Conservation (phyloP, 1,284 basidiomycete species). For the Trichosporon coremiiforme region DNA sequence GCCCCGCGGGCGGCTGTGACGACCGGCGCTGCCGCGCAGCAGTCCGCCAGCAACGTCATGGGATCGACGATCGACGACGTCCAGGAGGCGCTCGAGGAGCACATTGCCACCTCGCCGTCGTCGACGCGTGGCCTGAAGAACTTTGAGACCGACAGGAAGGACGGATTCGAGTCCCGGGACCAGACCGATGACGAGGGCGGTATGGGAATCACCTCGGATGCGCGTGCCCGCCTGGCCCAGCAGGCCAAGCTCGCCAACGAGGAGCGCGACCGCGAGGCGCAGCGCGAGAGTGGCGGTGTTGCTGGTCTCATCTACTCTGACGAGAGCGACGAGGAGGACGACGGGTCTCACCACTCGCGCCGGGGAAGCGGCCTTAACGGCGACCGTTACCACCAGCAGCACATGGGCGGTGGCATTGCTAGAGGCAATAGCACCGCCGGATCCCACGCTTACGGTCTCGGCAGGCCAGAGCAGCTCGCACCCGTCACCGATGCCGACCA, state of each 20-base stretch:
- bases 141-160: slow-evolving; percentile 52
- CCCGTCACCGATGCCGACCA: not conserved
- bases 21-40: not conserved
- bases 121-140: slow-evolving; percentile 12
- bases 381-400: slow-evolving; percentile 9
- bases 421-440: not conserved
- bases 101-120: slow-evolving; percentile 10
- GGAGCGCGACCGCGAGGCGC: slow-evolving; percentile 61
- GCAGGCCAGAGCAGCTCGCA: not conserved
- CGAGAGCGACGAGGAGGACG: slow-evolving; percentile 55
- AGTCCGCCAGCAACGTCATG: slow-evolving; percentile 62
- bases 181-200: slow-evolving; percentile 57
- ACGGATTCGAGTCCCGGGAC: slow-evolving; percentile 51
- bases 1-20: not conserved
- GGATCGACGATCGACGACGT: slow-evolving; percentile 82
- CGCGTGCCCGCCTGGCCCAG: slow-evolving; percentile 68
- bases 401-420: not conserved
- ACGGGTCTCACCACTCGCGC: slow-evolving; percentile 31
- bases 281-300: slow-evolving; percentile 44
- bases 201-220: slow-evolving; percentile 64
- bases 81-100: slow-evolving; percentile 72
- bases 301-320: slow-evolving; percentile 55
- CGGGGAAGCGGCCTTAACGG: slow-evolving; percentile 32
- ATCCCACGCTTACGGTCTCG: too few species aligned
- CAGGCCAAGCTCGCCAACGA: slow-evolving; percentile 62